These are phyloP conservation scores for Ajuga reptans DNA, from an alignment of 305 asterid species.

Conservation along the genomic window DNA sequence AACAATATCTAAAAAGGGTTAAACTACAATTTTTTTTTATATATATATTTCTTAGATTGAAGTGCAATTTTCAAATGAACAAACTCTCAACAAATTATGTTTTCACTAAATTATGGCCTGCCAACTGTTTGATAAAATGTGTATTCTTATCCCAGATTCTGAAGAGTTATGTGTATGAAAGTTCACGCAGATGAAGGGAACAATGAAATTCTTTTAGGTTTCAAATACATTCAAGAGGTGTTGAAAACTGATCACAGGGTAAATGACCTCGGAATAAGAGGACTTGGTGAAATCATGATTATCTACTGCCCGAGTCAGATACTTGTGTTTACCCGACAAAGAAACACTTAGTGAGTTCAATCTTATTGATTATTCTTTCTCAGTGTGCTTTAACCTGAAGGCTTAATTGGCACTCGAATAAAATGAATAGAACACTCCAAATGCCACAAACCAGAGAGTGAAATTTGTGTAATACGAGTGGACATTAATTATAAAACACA, in stretches of 20 bases:
- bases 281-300: background rate
- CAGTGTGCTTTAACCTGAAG: background rate
- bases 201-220: background rate
- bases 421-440: background rate
- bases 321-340: background rate
- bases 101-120: too few species aligned
- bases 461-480: background rate
- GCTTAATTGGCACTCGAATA: background rate
- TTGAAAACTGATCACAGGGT: background rate
- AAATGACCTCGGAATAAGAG: constrained; percentile 1
- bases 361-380: background rate
- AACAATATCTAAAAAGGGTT: too few species aligned
- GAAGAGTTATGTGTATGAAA: background rate
- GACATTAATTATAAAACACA: background rate
- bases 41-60: too few species aligned
- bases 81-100: too few species aligned
- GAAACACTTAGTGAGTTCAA: background rate
- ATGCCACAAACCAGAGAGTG: background rate
- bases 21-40: too few species aligned
- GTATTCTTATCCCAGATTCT: background rate
- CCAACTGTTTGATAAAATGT: too few species aligned
- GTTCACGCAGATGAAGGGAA: background rate
- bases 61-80: too few species aligned
- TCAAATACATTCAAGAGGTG: background rate
- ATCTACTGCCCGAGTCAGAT: background rate